Percentiles rank a stretch among this genome's conserved stretches.
Conservation (phyloP, 306 rosid genomes). For the Prunus mira region DNA sequence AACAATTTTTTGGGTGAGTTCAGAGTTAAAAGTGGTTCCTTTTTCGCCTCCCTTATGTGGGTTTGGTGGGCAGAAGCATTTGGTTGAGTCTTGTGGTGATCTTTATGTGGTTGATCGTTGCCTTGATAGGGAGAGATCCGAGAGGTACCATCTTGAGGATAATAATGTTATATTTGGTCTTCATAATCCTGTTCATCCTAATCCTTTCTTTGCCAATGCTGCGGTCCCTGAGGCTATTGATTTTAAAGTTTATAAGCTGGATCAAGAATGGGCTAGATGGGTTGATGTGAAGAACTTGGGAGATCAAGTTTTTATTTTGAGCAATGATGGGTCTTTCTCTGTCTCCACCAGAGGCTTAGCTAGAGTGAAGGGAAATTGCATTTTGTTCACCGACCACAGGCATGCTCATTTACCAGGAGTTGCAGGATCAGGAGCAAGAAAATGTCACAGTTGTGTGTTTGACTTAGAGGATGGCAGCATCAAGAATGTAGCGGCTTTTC, state of each 20-base stretch:
- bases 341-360: background rate
- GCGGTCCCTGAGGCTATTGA: background rate
- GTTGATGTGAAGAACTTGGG: constrained; percentile 18
- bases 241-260: constrained; percentile 35
- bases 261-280: constrained; percentile 39
- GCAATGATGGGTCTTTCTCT: background rate
- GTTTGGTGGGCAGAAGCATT: constrained; percentile 18
- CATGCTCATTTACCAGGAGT: background rate
- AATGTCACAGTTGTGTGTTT: background rate
- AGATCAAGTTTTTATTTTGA: constrained; percentile 8
- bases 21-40: constrained; percentile 24
- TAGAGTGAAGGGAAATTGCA: constrained; percentile 11
- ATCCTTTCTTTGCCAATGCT: background rate
- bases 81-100: constrained; percentile 37
- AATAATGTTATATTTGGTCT: background rate
- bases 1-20: constrained; percentile 30
- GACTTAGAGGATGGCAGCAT: constrained; percentile 5
- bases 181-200: background rate
- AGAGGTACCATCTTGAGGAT: background rate
- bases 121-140: background rate
- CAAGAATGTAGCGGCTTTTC: background rate
- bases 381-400: background rate
- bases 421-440: background rate
- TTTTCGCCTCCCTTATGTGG: constrained; percentile 26
- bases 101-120: constrained; percentile 38